Conservation (phyloP, 2,329 filamentous ascomycete species). For the Aspergillus udagawae region DNA sequence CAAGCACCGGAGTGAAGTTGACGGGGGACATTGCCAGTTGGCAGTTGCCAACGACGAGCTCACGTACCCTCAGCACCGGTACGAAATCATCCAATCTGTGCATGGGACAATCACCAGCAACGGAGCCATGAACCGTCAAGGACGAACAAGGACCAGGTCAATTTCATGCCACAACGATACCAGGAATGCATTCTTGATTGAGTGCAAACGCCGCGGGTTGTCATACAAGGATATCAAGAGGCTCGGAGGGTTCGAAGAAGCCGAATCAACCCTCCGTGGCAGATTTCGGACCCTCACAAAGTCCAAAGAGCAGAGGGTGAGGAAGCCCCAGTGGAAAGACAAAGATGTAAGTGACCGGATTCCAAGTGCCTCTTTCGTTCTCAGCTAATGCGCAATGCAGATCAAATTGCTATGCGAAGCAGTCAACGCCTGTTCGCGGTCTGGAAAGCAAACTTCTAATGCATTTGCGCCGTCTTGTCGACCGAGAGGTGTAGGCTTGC, state of each 20-base stretch:
- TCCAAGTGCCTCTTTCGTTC: neutral
- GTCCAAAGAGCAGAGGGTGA: constrained; percentile 40
- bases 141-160: constrained; percentile 3
- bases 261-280: constrained; percentile 47
- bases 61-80: neutral
- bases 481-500: constrained; percentile 9
- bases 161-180: constrained; percentile 15
- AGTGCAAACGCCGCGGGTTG: constrained; percentile 38
- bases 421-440: constrained; percentile 25
- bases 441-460: constrained; percentile 4
- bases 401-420: constrained; percentile 39
- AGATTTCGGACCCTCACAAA: constrained; percentile 46
- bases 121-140: neutral
- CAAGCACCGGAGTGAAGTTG: neutral
- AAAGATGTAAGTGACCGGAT: constrained; percentile 37
- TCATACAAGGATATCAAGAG: constrained; percentile 48
- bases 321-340: constrained; percentile 43
- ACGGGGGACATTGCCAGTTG: neutral
- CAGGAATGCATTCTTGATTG: constrained; percentile 39
- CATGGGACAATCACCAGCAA: neutral
- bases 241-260: constrained; percentile 40
- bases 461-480: constrained; percentile 2
- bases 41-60: neutral
- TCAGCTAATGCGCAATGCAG: constrained; percentile 22
- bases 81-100: neutral